Conservation (phyloP, 2,329 filamentous ascomycete genomes). For the Colletotrichum lindemuthianum region DNA sequence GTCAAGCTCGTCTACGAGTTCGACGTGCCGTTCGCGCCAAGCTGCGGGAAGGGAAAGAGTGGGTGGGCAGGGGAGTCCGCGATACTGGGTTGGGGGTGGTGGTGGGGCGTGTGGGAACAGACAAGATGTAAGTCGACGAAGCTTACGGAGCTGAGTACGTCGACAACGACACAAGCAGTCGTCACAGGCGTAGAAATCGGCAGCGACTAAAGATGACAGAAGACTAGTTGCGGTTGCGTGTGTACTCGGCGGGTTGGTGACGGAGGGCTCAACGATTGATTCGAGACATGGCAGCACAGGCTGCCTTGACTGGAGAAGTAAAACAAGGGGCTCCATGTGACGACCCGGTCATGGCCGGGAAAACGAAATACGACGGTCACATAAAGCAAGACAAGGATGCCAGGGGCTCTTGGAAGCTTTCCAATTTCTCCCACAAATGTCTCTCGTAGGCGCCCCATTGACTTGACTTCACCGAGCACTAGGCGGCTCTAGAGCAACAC, state of each 20-base stretch:
- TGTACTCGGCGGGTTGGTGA: not conserved
- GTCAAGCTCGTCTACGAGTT: slow-evolving; percentile 1
- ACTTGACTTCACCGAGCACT: slow-evolving; percentile 14
- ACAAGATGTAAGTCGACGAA: not conserved
- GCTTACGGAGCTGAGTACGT: slow-evolving; percentile 18
- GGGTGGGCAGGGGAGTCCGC: slow-evolving; percentile 9
- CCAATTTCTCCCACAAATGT: slow-evolving; percentile 12
- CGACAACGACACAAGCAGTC: not conserved
- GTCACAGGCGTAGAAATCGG: not conserved
- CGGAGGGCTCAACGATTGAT: slow-evolving; percentile 2
- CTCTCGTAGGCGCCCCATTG: not conserved
- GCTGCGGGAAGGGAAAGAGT: not conserved
- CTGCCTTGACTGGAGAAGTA: slow-evolving; percentile 17
- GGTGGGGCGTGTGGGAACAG: slow-evolving; percentile 11
- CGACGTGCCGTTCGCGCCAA: slow-evolving; percentile 8
- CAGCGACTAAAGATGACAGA: too few species aligned
- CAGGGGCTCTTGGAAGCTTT: slow-evolving; percentile 7
- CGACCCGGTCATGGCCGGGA: slow-evolving; percentile 1
- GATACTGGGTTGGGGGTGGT: slow-evolving; percentile 3
- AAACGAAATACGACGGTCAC: slow-evolving; percentile 33
- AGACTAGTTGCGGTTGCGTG: slow-evolving; percentile 2
- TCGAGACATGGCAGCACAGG: slow-evolving; percentile 4
- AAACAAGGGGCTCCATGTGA: slow-evolving; percentile 18
- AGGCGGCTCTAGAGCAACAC: too few species aligned
- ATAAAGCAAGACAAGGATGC: slow-evolving; percentile 14